A percentile compares a stretch with the other conserved stretches of the same genome.
Evolutionary conservation across 192 early-diverging fungal genomes (phyloP).

Genomic region (Podila minutissima): DNA sequence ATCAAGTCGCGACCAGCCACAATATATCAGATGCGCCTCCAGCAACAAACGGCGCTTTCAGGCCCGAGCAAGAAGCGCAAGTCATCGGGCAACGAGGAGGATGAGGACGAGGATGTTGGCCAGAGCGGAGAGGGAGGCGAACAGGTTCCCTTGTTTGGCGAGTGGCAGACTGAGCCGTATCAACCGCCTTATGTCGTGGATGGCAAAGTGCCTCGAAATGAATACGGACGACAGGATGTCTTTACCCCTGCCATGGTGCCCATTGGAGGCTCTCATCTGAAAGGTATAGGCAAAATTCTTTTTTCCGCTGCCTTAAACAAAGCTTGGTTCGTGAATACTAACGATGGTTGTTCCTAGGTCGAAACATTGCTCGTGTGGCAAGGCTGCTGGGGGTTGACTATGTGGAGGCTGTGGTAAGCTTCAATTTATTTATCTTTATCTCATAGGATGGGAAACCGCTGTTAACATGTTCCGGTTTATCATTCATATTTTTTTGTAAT

Average conservation of each 20-base stretch:
- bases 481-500: neutral
- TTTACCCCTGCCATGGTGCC: constrained; percentile 90
- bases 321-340: neutral
- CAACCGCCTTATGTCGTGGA: constrained; percentile 57
- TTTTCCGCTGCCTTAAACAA: neutral
- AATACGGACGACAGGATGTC: constrained; percentile 87
- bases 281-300: constrained; percentile 47
- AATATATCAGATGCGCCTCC: constrained; percentile 34
- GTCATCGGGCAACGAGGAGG: constrained; percentile 21
- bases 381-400: constrained; percentile 81
- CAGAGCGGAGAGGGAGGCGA: constrained; percentile 26
- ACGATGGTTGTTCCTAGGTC: constrained; percentile 36
- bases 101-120: constrained; percentile 3
- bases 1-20: constrained; percentile 38
- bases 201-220: constrained; percentile 85
- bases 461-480: too few relatives aligned
- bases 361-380: constrained; percentile 72
- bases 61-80: constrained; percentile 9
- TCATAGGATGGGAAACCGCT: neutral
- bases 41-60: constrained; percentile 39
- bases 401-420: constrained; percentile 81
- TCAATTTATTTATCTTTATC: too few relatives aligned
- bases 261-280: constrained; percentile 76
- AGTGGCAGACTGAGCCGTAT: constrained; percentile 88
- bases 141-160: constrained; percentile 72